phyloP scores from a whole-genome alignment of 2,329 filamentous ascomycete genomes.

The Aspergillus nomiae region DNA sequence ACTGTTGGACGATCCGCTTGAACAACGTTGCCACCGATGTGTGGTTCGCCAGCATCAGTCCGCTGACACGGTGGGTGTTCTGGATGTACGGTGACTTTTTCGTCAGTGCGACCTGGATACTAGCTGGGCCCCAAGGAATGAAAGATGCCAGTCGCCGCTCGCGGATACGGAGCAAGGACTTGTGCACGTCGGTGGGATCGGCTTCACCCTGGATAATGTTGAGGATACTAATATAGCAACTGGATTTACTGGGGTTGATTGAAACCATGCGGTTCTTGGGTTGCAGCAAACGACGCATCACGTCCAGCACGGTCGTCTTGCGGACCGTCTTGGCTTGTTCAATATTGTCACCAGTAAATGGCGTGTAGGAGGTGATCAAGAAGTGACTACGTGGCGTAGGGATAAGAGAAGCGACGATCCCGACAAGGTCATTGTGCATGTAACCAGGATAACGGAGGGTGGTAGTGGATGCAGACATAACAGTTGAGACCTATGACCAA shows the following conservation, averaged over 20 bases:
- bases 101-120: slow-evolving; percentile 94
- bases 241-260: slow-evolving; percentile 91
- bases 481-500: slow-evolving; percentile 71
- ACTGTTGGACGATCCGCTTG: slow-evolving; percentile 88
- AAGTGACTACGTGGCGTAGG: slow-evolving; percentile 97
- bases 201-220: slow-evolving; percentile 99
- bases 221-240: slow-evolving; percentile 97
- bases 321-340: slow-evolving; percentile 97
- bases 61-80: slow-evolving; percentile 91
- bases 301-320: slow-evolving; percentile 96
- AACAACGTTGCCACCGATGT: slow-evolving; percentile 96
- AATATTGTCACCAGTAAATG: slow-evolving; percentile 93
- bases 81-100: slow-evolving; percentile 96
- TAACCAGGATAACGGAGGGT: slow-evolving; percentile 96
- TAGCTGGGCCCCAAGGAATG: slow-evolving; percentile 97
- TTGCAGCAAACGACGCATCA: slow-evolving; percentile 92
- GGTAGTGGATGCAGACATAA: slow-evolving; percentile 98
- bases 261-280: slow-evolving; percentile 99
- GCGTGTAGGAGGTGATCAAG: slow-evolving; percentile 97
- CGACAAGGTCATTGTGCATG: slow-evolving; percentile 99
- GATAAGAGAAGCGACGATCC: slow-evolving; percentile 93
- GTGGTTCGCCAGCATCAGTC: slow-evolving; percentile 96
- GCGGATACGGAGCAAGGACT: slow-evolving; percentile 92
- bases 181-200: slow-evolving; percentile 96
- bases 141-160: slow-evolving; percentile 93